Conservation (phyloP, 768 basidiomycete species). For the Suillus occidentalis region DNA sequence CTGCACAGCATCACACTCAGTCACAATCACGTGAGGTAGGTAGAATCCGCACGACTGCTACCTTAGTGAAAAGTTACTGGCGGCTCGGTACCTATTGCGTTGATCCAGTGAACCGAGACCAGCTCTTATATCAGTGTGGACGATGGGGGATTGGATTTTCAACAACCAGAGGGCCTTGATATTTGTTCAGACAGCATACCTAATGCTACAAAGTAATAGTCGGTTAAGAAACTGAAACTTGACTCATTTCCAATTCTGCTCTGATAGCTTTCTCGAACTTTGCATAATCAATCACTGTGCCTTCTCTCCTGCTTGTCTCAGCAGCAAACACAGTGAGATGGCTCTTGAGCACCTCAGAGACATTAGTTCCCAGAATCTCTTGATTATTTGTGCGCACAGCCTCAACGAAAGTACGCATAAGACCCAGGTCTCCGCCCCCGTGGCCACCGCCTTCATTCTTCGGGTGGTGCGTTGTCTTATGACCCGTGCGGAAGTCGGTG, state of each 20-base stretch:
- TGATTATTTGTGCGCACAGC: conserved; percentile 71
- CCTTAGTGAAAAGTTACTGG: no score
- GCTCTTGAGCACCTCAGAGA: conserved; percentile 69
- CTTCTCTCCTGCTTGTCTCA: conserved; percentile 71
- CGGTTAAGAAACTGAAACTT: neutral
- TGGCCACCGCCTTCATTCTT: conserved; percentile 66
- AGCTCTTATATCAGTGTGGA: neutral
- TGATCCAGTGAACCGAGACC: no score
- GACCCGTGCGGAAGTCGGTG: conserved; percentile 67
- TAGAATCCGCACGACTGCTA: no score
- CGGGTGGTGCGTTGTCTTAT: conserved; percentile 47
- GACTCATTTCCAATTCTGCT: conserved; percentile 23
- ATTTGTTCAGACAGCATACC: neutral
- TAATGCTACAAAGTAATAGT: neutral
- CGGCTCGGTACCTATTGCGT: no score
- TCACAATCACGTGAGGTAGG: no score
- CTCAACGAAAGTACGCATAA: conserved; percentile 73
- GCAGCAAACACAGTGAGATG: conserved; percentile 89
- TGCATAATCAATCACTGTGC: conserved; percentile 65
- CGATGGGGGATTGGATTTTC: neutral
- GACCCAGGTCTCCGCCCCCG: conserved; percentile 80
- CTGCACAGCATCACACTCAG: no score
- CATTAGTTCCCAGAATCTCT: conserved; percentile 60
- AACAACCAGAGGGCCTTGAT: neutral
- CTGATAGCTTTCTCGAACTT: conserved; percentile 61